A percentile compares a stretch with the other conserved stretches of the same genome.
Evolutionary conservation across 768 basidiomycete species (phyloP).

Genomic region (Boletus huronensis): DNA sequence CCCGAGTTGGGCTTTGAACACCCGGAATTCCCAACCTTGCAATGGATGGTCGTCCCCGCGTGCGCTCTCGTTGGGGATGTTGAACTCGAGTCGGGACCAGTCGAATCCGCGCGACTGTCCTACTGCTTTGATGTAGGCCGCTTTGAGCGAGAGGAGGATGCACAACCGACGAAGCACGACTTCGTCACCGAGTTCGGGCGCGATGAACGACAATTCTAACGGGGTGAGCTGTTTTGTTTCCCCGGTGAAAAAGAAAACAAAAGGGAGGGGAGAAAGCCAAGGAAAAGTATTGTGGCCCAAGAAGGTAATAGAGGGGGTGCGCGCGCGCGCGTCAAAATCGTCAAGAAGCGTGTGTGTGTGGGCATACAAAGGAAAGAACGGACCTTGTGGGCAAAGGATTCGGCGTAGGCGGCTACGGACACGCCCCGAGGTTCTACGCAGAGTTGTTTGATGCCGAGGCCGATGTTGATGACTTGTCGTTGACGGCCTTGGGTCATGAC

Average conservation of each 20-base stretch:
- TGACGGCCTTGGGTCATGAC: conserved; percentile 78
- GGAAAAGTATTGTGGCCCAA: neutral
- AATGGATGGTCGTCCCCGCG: conserved; percentile 66
- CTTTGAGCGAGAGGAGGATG: conserved; percentile 75
- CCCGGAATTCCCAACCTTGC: conserved; percentile 82
- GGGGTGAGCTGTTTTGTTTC: conserved; percentile 38
- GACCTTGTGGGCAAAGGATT: conserved; percentile 76
- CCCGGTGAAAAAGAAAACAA: too few species aligned
- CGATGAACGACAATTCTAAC: conserved; percentile 52
- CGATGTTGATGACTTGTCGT: conserved; percentile 75
- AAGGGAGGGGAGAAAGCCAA: neutral
- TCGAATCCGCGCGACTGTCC: conserved; percentile 81
- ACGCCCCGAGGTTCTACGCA: conserved; percentile 59
- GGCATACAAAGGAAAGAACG: conserved; percentile 13
- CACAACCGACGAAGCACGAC: conserved; percentile 69
- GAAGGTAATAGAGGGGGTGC: neutral
- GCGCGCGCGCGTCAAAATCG: neutral
- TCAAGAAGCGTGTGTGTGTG: neutral
- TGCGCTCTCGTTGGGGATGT: conserved; percentile 60
- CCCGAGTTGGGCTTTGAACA: conserved; percentile 71
- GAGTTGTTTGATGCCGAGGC: conserved; percentile 72
- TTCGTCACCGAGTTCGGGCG: conserved; percentile 53
- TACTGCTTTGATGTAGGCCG: conserved; percentile 80
- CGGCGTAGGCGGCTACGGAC: conserved; percentile 59
- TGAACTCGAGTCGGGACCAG: conserved; percentile 77